A percentile compares a stretch with the other conserved stretches of the same genome.
phyloP scores from a whole-genome alignment of 2,329 filamentous ascomycete species.

The Apiospora rasikravindrae region DNA sequence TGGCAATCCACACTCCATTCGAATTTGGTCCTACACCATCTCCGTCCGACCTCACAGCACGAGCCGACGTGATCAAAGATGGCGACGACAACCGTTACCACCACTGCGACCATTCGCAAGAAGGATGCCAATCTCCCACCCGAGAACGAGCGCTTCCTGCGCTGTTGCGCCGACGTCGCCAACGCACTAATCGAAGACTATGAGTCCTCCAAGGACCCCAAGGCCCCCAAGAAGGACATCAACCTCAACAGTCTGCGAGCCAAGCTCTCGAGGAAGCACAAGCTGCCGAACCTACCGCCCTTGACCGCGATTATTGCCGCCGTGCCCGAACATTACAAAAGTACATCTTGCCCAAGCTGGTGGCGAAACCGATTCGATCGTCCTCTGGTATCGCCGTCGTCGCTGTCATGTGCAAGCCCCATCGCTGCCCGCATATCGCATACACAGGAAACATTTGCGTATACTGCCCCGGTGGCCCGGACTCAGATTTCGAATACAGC shows the following conservation, averaged over 20 bases:
- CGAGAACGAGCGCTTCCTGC: slow-evolving; percentile 92
- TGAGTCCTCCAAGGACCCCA: slow-evolving; percentile 77
- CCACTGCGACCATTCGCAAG: slow-evolving; percentile 73
- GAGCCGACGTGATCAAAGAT: slow-evolving; percentile 16
- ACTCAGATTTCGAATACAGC: slow-evolving; percentile 98
- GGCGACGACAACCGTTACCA: slow-evolving; percentile 62
- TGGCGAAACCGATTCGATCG: slow-evolving; percentile 95
- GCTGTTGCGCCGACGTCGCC: slow-evolving; percentile 94
- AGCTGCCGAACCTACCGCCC: slow-evolving; percentile 83
- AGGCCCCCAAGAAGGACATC: slow-evolving; percentile 79
- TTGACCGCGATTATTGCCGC: slow-evolving; percentile 97
- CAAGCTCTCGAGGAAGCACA: slow-evolving; percentile 92
- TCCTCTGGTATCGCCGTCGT: slow-evolving; percentile 98
- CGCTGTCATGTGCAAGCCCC: slow-evolving; percentile 99
- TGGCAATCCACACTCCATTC: slow-evolving; percentile 1
- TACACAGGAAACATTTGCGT: slow-evolving; percentile 99
- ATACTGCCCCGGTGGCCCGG: slow-evolving; percentile 95
- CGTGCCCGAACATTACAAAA: slow-evolving; percentile 99
- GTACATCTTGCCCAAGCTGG: slow-evolving; percentile 93
- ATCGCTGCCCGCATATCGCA: slow-evolving; percentile 95
- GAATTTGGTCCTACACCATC: not conserved
- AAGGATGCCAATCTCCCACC: slow-evolving; percentile 76
- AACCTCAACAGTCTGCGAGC: slow-evolving; percentile 90
- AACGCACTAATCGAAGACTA: slow-evolving; percentile 94
- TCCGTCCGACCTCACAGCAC: not conserved